These are phyloP conservation scores for Podospora didyma DNA, from an alignment of 495 filamentous ascomycete species.

Conservation along the genomic window DNA sequence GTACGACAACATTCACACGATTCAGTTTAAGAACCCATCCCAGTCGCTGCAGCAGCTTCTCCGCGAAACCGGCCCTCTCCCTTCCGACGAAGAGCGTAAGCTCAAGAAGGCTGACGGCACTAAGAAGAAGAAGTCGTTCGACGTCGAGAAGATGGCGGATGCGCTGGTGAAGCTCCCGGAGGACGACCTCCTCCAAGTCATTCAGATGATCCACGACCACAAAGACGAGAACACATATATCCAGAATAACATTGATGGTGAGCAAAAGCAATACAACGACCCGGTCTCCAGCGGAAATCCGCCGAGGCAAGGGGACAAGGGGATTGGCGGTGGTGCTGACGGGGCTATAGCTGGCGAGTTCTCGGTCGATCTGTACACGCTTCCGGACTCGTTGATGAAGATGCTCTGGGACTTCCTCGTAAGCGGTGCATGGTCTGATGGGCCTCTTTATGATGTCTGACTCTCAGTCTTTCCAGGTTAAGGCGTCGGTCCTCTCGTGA, in stretches of 20 bases:
- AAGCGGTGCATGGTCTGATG: conserved; percentile 10
- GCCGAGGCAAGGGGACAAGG: neutral
- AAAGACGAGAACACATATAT: conserved; percentile 89
- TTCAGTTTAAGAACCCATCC: conserved; percentile 90
- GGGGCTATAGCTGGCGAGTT: conserved; percentile 81
- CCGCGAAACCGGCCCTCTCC: conserved; percentile 76
- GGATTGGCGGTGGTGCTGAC: neutral
- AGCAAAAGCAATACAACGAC: conserved; percentile 28
- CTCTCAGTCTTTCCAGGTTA: conserved; percentile 14
- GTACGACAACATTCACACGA: conserved; percentile 79
- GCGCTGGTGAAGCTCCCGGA: conserved; percentile 38
- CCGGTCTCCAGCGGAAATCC: neutral
- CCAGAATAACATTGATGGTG: conserved; percentile 94
- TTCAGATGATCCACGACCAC: conserved; percentile 97
- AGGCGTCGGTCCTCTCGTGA: conserved; percentile 21
- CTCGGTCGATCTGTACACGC: conserved; percentile 94
- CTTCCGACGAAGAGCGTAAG: conserved; percentile 63
- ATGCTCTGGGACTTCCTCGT: conserved; percentile 87
- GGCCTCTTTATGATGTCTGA: neutral
- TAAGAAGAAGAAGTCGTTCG: conserved; percentile 84
- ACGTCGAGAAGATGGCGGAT: conserved; percentile 97
- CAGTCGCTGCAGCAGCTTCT: conserved; percentile 70
- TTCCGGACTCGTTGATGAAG: conserved; percentile 77
- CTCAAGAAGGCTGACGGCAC: conserved; percentile 59
- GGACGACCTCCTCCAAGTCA: conserved; percentile 81